phyloP scores from a whole-genome alignment of 73 alveolate genomes.

The Chromera velia region DNA sequence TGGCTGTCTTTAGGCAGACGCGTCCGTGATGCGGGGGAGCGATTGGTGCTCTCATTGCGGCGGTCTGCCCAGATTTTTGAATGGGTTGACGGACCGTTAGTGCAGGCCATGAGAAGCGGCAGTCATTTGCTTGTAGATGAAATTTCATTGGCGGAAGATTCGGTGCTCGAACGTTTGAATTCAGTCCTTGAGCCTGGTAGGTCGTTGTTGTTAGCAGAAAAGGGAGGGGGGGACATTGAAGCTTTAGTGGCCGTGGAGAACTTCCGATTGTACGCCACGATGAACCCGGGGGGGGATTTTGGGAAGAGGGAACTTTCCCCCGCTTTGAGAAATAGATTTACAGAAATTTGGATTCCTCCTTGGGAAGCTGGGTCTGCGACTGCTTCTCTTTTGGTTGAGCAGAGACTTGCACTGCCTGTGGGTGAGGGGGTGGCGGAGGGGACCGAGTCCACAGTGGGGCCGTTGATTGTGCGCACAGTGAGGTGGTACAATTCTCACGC shows the following conservation, averaged over 20 bases:
- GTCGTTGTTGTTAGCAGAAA: slow-evolving; percentile 83
- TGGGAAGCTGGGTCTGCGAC: slow-evolving; percentile 14
- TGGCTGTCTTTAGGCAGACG: too few species aligned
- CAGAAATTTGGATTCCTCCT: slow-evolving; percentile 87
- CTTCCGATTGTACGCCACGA: slow-evolving; percentile 88
- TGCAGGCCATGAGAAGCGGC: slow-evolving; percentile 90
- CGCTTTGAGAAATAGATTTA: slow-evolving; percentile 94
- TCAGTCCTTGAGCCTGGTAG: slow-evolving; percentile 92
- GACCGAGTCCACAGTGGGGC: slow-evolving; percentile 8
- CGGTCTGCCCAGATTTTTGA: slow-evolving; percentile 63
- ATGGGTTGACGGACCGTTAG: slow-evolving; percentile 98
- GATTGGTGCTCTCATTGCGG: neutral
- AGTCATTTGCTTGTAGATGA: slow-evolving; percentile 93
- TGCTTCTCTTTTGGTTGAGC: neutral
- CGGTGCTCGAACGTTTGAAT: slow-evolving; percentile 95
- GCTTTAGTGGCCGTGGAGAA: slow-evolving; percentile 38
- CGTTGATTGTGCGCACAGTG: slow-evolving; percentile 22
- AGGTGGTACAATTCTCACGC: slow-evolving; percentile 42
- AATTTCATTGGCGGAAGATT: slow-evolving; percentile 95
- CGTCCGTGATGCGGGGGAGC: neutral
- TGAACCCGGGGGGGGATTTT: slow-evolving; percentile 97
- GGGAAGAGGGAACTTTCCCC: slow-evolving; percentile 97
- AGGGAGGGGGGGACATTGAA: slow-evolving; percentile 49
- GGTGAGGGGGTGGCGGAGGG: slow-evolving; percentile 10
- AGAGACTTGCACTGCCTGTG: slow-evolving; percentile 9